phyloP scores from a whole-genome alignment of 176 grass and related monocot genomes.

The Saccharum spontaneum region DNA sequence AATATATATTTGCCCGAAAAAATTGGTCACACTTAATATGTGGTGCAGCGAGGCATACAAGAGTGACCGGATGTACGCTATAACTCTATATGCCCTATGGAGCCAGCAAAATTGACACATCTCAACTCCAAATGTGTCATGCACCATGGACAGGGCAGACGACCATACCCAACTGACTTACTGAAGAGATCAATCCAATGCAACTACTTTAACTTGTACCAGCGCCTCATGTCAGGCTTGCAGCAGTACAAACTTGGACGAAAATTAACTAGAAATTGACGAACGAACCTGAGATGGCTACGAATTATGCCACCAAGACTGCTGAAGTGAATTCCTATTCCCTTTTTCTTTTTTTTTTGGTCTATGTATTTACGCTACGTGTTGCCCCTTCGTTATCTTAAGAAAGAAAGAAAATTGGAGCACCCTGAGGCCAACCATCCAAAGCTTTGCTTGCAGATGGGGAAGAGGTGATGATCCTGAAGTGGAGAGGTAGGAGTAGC shows the following conservation, averaged over 20 bases:
- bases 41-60: neutral
- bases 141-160: conserved; percentile 1
- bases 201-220: neutral
- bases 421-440: neutral
- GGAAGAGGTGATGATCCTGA: neutral
- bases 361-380: neutral
- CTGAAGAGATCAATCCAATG: conserved; percentile 23
- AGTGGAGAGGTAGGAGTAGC: neutral
- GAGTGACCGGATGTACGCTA: neutral
- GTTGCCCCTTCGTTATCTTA: neutral
- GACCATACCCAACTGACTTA: neutral
- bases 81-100: neutral
- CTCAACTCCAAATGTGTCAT: conserved; percentile 30
- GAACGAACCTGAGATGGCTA: neutral
- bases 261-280: conserved; percentile 1
- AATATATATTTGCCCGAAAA: neutral
- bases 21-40: neutral
- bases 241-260: conserved; percentile 2
- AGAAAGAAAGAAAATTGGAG: neutral
- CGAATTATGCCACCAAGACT: conserved; percentile 13
- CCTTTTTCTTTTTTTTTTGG: neutral
- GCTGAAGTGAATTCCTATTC: conserved; percentile 1
- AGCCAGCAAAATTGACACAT: conserved; percentile 31
- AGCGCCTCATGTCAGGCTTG: neutral
- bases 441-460: neutral